Evolutionary conservation across 345 rosid genomes (phyloP).

Genomic region (Eucalyptus shirleyi): DNA sequence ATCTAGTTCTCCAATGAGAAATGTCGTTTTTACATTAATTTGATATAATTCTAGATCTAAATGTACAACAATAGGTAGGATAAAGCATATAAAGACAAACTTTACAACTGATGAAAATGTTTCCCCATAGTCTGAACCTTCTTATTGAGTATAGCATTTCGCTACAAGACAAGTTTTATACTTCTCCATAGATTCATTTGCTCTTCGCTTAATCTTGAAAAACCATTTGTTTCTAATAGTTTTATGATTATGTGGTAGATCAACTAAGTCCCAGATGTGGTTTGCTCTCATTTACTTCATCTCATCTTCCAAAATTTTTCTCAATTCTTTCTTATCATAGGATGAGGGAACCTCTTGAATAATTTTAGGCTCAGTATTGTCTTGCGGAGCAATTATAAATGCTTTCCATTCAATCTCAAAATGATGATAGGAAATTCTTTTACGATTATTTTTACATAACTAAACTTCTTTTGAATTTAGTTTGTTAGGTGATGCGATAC

Average conservation of each 20-base stretch:
- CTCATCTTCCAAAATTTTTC: not conserved
- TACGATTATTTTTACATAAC: too few relatives aligned
- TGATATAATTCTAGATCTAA: too few relatives aligned
- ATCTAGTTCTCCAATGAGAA: too few relatives aligned
- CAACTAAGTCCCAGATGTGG: not conserved
- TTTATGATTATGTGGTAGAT: not conserved
- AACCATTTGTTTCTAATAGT: not conserved
- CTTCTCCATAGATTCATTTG: not conserved
- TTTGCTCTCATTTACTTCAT: not conserved
- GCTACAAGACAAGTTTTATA: too few relatives aligned
- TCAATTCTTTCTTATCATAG: too few relatives aligned
- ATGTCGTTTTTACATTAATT: accelerated
- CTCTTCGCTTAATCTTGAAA: not conserved
- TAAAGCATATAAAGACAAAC: accelerated
- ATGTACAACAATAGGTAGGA: accelerated
- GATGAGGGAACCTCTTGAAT: accelerated
- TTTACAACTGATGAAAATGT: too few relatives aligned
- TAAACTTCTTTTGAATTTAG: too few relatives aligned
- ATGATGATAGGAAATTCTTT: accelerated
- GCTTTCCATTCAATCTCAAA: accelerated
- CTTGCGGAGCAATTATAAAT: not conserved
- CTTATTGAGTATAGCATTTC: accelerated
- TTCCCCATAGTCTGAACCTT: accelerated
- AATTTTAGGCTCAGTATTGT: accelerated
- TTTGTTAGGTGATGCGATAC: too few relatives aligned